Evolutionary conservation across 2,329 filamentous ascomycete genomes (phyloP).

Genomic region (Nannizziopsis arthrosporioides): DNA sequence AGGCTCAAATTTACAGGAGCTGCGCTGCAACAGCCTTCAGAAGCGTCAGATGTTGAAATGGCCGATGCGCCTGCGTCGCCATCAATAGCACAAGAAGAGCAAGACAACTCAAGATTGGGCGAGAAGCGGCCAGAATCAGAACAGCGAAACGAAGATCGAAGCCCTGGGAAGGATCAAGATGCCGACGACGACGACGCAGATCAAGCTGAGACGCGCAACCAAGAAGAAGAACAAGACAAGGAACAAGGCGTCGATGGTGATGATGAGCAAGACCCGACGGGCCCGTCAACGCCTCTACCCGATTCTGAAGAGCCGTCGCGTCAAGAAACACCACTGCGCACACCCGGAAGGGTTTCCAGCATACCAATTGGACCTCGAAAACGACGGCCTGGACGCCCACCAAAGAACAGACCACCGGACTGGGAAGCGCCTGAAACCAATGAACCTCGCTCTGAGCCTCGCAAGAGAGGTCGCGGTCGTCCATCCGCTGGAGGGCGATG

Average conservation of each 20-base stretch:
- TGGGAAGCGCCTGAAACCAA: constrained; percentile 53
- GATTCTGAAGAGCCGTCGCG: constrained; percentile 36
- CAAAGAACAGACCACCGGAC: constrained; percentile 71
- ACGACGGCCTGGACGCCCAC: constrained; percentile 67
- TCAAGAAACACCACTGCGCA: constrained; percentile 43
- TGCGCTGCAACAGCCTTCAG: constrained; percentile 30
- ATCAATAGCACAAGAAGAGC: constrained; percentile 26
- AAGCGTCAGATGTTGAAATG: constrained; percentile 38
- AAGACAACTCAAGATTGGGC: constrained; percentile 19
- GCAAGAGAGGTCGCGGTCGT: constrained; percentile 51
- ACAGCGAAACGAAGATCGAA: constrained; percentile 12
- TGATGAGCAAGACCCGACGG: constrained; percentile 38
- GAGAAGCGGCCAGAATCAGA: constrained; percentile 7
- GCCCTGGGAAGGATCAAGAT: constrained; percentile 19
- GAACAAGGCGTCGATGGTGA: constrained; percentile 25
- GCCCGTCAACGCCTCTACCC: constrained; percentile 28
- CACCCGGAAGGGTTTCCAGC: constrained; percentile 39
- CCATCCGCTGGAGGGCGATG: constrained; percentile 51
- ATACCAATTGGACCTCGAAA: constrained; percentile 47
- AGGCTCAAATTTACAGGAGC: constrained; percentile 24
- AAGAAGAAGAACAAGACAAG: constrained; percentile 18
- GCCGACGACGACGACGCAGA: constrained; percentile 17
- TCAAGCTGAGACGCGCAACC: constrained; percentile 17
- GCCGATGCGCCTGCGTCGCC: constrained; percentile 27
- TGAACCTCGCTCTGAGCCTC: constrained; percentile 32